These are phyloP conservation scores for Closterium sp. DNA, from an alignment of 139 green algal genomes.

Conservation along the genomic window DNA sequence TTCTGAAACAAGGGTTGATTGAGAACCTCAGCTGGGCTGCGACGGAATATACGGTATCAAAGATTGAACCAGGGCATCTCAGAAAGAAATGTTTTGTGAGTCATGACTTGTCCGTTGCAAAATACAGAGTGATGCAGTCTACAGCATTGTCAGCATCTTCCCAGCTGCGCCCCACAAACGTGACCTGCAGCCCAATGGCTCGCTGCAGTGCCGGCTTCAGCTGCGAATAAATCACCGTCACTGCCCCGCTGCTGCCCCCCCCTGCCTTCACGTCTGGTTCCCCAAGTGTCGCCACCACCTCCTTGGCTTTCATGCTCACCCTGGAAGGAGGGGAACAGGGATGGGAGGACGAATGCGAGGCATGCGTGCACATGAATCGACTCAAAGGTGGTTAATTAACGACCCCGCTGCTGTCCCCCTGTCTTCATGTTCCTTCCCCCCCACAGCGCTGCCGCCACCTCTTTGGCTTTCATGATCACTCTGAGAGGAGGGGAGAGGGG, in stretches of 20 bases:
- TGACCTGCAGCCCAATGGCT: constrained; percentile 3
- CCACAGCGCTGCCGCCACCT: background rate
- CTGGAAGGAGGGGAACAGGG: background rate
- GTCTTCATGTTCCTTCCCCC: too few relatives aligned
- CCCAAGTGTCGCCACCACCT: background rate
- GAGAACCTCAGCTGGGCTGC: too few relatives aligned
- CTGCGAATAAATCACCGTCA: constrained; percentile 5
- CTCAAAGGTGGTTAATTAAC: too few relatives aligned
- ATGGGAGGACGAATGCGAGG: too few relatives aligned
- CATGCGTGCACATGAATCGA: too few relatives aligned
- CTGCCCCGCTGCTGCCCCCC: background rate
- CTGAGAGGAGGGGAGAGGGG: background rate
- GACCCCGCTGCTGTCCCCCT: too few relatives aligned
- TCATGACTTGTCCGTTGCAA: background rate
- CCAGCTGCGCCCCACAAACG: constrained; percentile 18
- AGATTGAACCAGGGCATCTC: too few relatives aligned
- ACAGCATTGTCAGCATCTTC: constrained; percentile 12
- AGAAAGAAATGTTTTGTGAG: too few relatives aligned
- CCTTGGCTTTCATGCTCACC: constrained; percentile 2
- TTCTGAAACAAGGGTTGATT: too few relatives aligned
- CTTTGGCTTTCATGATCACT: background rate
- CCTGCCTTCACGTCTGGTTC: constrained; percentile 8
- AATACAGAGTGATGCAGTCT: constrained; percentile 15
- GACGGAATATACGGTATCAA: too few relatives aligned
- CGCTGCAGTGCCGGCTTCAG: background rate